These are phyloP conservation scores for Phytophthora syringae DNA, from an alignment of 352 stramenopile genomes.

Conservation along the genomic window DNA sequence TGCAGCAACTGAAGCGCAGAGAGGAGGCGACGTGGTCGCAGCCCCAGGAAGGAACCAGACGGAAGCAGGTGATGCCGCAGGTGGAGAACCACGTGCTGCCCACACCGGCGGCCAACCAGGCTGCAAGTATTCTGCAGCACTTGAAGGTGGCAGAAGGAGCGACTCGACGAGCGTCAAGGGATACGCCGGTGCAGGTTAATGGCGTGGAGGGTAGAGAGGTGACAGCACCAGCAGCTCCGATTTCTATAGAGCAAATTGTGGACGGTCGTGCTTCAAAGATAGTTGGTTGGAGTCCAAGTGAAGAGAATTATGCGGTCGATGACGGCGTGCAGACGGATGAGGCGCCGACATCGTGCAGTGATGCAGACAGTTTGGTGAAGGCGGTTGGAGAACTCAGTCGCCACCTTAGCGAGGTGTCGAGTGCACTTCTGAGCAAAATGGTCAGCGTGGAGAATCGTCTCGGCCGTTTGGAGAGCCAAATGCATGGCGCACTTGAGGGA, in stretches of 20 bases:
- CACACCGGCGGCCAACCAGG: constrained; percentile 26
- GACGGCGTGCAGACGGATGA: constrained; percentile 9
- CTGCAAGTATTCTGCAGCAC: constrained; percentile 44
- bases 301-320: background rate
- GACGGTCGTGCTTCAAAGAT: background rate
- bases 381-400: constrained; percentile 33
- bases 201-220: background rate
- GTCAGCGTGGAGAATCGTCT: constrained; percentile 45
- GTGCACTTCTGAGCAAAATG: constrained; percentile 43
- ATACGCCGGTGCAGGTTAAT: constrained; percentile 4
- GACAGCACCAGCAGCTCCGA: constrained; percentile 4
- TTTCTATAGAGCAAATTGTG: background rate
- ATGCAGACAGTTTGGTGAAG: constrained; percentile 12
- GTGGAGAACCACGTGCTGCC: constrained; percentile 61
- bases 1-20: constrained; percentile 41
- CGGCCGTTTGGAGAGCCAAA: constrained; percentile 36
- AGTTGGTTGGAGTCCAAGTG: background rate
- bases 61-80: constrained; percentile 16
- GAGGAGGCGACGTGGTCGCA: constrained; percentile 67
- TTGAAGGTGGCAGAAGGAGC: constrained; percentile 19
- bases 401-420: constrained; percentile 42
- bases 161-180: constrained; percentile 18
- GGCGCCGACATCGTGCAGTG: background rate
- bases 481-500: constrained; percentile 32
- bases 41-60: constrained; percentile 33